phyloP scores from a whole-genome alignment of 345 rosid genomes.

The Pistacia integerrima region DNA sequence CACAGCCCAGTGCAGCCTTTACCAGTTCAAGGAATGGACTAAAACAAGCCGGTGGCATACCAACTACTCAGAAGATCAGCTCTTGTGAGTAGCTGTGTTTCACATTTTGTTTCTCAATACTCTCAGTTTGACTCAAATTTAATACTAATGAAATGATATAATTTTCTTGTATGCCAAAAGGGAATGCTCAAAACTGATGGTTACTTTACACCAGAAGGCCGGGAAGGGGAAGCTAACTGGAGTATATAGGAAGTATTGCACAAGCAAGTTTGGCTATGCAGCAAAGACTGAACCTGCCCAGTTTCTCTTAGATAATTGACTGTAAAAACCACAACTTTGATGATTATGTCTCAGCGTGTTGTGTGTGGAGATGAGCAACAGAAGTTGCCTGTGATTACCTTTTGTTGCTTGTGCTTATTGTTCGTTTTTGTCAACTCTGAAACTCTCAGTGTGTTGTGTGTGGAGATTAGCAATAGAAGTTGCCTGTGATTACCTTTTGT shows the following conservation, averaged over 20 bases:
- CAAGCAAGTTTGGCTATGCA: slow-evolving; percentile 76
- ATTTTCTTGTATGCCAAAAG: slow-evolving; percentile 31
- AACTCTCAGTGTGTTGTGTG: background rate
- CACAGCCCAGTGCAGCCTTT: slow-evolving; percentile 62
- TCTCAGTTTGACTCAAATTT: no score
- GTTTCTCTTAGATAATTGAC: slow-evolving; percentile 44
- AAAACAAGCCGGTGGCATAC: slow-evolving; percentile 56
- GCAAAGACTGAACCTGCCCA: slow-evolving; percentile 65
- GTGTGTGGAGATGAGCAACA: slow-evolving; percentile 41
- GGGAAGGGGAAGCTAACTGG: slow-evolving; percentile 83
- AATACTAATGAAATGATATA: no score
- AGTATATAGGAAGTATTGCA: slow-evolving; percentile 74
- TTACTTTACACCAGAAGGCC: slow-evolving; percentile 70
- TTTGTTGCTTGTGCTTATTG: no score
- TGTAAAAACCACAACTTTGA: background rate
- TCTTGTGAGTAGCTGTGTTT: slow-evolving; percentile 34
- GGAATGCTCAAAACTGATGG: slow-evolving; percentile 86
- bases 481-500: slow-evolving; percentile 23
- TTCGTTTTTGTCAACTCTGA: no score
- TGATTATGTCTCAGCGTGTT: background rate
- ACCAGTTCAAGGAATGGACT: slow-evolving; percentile 52
- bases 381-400: slow-evolving; percentile 37
- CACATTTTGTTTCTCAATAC: no score
- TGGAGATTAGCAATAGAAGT: slow-evolving; percentile 50
- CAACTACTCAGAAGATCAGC: slow-evolving; percentile 56